Conservation (phyloP, 345 rosid genomes). For the Syzygium jambos region DNA sequence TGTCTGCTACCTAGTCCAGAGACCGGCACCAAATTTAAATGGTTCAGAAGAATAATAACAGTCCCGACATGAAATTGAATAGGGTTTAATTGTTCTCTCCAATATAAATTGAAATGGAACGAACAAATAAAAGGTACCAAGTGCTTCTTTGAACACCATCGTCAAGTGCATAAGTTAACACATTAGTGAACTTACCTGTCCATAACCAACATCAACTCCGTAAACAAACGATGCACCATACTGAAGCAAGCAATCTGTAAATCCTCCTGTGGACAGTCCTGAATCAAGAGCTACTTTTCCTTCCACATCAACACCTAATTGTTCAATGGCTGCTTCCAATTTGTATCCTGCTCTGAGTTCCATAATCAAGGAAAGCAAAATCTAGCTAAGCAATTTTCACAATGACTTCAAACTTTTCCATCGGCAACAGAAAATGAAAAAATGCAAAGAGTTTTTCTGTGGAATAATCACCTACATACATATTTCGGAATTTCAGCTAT, state of each 20-base stretch:
- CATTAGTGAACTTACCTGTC: constrained; percentile 46
- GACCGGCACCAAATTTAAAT: not conserved
- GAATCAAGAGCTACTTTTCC: constrained; percentile 95
- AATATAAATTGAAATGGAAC: not conserved
- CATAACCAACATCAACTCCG: constrained; percentile 97
- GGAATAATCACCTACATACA: constrained; percentile 97
- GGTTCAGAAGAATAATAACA: not conserved
- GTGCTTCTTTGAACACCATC: not conserved
- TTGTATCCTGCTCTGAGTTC: constrained; percentile 75
- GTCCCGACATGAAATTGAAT: not conserved
- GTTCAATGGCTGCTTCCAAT: constrained; percentile 92
- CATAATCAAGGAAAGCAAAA: not conserved
- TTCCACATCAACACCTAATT: constrained; percentile 66
- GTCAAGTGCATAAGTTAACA: not conserved
- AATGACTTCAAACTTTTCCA: not conserved
- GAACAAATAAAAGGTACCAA: not conserved
- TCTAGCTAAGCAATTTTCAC: not conserved
- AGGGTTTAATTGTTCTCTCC: not conserved
- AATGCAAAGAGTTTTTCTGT: not conserved
- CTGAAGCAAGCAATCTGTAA: constrained; percentile 93
- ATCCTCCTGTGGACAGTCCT: constrained; percentile 94
- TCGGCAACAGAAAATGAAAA: not conserved
- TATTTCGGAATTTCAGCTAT: constrained; percentile 83
- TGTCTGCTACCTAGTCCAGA: constrained; percentile 71
- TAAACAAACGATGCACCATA: constrained; percentile 84